phyloP scores from a whole-genome alignment of 2,329 filamentous ascomycete species.

The Blastomyces parvus region DNA sequence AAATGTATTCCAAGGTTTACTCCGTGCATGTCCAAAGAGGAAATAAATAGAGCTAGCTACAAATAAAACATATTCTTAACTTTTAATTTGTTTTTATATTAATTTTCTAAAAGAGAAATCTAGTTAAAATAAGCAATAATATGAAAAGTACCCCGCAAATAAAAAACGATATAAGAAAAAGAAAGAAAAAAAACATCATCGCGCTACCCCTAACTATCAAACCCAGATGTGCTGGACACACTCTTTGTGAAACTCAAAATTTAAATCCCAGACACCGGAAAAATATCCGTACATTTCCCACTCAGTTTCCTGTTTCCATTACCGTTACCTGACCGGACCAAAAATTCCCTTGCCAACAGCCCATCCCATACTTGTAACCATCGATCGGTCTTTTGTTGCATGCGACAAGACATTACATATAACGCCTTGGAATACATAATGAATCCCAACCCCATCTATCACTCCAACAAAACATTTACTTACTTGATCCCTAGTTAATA shows the following conservation, averaged over 20 bases:
- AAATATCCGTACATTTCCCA: neutral
- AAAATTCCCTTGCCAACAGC: neutral
- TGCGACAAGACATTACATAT: neutral
- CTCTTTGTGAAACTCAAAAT: neutral
- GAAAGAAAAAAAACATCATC: neutral
- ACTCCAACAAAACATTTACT: neutral
- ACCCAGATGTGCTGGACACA: neutral
- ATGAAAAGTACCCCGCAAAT: neutral
- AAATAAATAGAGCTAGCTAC: neutral
- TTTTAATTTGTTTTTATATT: neutral
- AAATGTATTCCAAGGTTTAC: too few relatives aligned
- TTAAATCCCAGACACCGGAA: neutral
- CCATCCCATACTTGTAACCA: neutral
- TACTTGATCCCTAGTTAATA: neutral
- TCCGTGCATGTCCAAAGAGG: too few relatives aligned
- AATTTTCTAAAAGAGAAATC: neutral
- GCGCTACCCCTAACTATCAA: neutral
- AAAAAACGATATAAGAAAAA: neutral
- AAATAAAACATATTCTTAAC: neutral
- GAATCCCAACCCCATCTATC: neutral
- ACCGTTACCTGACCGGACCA: neutral
- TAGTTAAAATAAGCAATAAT: neutral
- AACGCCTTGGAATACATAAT: conserved; percentile 5
- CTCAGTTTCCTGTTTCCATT: neutral
- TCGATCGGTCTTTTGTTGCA: neutral